These are phyloP conservation scores for Bipolaris victoriae DNA, from an alignment of 2,329 filamentous ascomycete genomes.

Conservation along the genomic window DNA sequence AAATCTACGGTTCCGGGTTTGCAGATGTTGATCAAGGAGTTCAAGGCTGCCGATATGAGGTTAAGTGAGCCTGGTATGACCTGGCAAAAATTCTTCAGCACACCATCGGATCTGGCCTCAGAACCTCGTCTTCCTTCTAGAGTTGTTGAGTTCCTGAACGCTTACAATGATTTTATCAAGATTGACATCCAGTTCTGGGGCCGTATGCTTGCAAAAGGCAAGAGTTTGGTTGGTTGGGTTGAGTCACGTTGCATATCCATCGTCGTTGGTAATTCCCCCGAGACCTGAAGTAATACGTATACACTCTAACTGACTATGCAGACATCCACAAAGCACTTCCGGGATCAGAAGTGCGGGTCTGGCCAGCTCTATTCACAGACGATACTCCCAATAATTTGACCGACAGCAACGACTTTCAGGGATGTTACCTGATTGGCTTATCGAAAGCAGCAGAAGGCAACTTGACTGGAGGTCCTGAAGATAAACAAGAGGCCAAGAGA, in stretches of 20 bases:
- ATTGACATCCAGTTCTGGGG: slow-evolving; percentile 72
- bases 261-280: slow-evolving; percentile 59
- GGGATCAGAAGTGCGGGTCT: slow-evolving; percentile 62
- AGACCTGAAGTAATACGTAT: too few relatives aligned
- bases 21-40: slow-evolving; percentile 58
- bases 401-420: slow-evolving; percentile 59
- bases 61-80: slow-evolving; percentile 43
- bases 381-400: slow-evolving; percentile 19
- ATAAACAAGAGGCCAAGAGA: slow-evolving; percentile 52
- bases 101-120: background rate
- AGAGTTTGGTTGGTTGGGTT: slow-evolving; percentile 66
- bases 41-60: slow-evolving; percentile 55
- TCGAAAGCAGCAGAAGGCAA: slow-evolving; percentile 22
- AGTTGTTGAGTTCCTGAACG: slow-evolving; percentile 56
- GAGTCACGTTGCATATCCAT: slow-evolving; percentile 66
- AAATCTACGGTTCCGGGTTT: slow-evolving; percentile 62
- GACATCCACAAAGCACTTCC: slow-evolving; percentile 63
- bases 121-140: slow-evolving; percentile 2
- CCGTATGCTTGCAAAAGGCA: slow-evolving; percentile 60
- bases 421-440: slow-evolving; percentile 68
- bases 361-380: slow-evolving; percentile 64
- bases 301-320: slow-evolving; percentile 31
- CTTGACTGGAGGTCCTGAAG: slow-evolving; percentile 33
- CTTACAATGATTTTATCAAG: slow-evolving; percentile 63
- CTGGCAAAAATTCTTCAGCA: slow-evolving; percentile 38